Conservation (phyloP, 2,329 filamentous ascomycete genomes). For the Alternaria sp. region DNA sequence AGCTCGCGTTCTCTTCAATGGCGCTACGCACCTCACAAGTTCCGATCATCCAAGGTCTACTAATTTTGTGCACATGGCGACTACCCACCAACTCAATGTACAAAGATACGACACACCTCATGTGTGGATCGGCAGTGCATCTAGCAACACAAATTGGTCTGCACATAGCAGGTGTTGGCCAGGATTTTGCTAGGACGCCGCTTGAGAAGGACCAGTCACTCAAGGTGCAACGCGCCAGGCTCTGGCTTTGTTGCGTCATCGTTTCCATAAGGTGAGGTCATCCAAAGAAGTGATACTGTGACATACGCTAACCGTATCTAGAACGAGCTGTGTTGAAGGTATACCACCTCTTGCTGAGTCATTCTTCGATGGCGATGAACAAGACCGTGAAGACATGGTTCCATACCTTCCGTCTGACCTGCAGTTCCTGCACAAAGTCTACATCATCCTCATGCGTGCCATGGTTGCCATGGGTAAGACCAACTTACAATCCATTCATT, state of each 20-base stretch:
- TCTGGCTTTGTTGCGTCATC: constrained; percentile 50
- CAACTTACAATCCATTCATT: constrained; percentile 40
- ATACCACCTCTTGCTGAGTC: constrained; percentile 46
- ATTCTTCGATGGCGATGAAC: constrained; percentile 42
- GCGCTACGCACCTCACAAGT: constrained; percentile 46
- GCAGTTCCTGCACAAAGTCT: constrained; percentile 44
- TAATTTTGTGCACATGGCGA: constrained; percentile 52
- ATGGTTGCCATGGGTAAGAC: constrained; percentile 44
- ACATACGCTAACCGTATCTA: constrained; percentile 20
- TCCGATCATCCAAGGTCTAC: constrained; percentile 49
- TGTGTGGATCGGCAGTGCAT: constrained; percentile 51
- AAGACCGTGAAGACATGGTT: constrained; percentile 42
- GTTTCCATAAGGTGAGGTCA: constrained; percentile 43
- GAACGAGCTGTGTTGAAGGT: constrained; percentile 43
- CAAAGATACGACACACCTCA: constrained; percentile 49
- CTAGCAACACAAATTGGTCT: constrained; percentile 52
- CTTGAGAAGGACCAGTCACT: constrained; percentile 46
- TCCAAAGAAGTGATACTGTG: not conserved
- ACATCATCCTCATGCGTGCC: constrained; percentile 42
- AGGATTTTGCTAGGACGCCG: constrained; percentile 50
- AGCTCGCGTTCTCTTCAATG: constrained; percentile 48
- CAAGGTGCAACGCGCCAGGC: constrained; percentile 42
- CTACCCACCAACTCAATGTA: constrained; percentile 52
- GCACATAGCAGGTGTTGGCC: constrained; percentile 48
- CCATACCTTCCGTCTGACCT: constrained; percentile 38